phyloP scores from a whole-genome alignment of 257 asterid species.

The Nicotiana knightiana region DNA sequence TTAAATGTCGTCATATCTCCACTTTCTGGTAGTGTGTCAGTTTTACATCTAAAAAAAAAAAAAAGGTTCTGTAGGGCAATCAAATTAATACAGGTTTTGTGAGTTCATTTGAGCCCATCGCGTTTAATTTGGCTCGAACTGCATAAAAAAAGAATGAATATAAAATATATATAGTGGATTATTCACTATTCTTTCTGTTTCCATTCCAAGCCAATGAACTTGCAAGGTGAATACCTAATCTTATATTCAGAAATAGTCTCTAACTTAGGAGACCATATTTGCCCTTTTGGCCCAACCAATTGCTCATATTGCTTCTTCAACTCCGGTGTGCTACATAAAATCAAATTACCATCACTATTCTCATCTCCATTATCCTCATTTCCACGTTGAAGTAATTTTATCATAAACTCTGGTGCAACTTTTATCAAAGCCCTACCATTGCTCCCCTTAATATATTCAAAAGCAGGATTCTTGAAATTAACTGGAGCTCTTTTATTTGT shows the following conservation, averaged over 20 bases:
- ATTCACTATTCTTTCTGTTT: constrained; percentile 33
- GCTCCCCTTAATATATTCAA: constrained; percentile 47
- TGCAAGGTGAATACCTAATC: constrained; percentile 65
- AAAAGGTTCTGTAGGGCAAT: background rate
- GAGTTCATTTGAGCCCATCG: no score
- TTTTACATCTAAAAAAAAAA: background rate
- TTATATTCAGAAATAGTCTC: constrained; percentile 72
- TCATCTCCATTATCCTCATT: background rate
- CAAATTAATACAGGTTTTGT: no score
- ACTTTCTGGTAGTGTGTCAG: background rate
- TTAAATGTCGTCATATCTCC: no score
- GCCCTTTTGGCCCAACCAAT: constrained; percentile 57
- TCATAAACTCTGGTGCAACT: constrained; percentile 54
- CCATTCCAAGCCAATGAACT: constrained; percentile 52
- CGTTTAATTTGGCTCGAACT: no score
- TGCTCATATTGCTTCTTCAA: constrained; percentile 60
- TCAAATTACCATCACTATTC: background rate
- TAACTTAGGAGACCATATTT: constrained; percentile 71
- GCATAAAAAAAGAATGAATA: no score
- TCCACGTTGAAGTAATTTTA: constrained; percentile 10
- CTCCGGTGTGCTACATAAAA: constrained; percentile 82
- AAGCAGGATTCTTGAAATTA: constrained; percentile 45
- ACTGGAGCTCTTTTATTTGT: background rate
- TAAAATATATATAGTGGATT: background rate
- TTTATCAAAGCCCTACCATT: constrained; percentile 64